Conservation (phyloP, 306 rosid genomes). For the Fagus sylvatica region DNA sequence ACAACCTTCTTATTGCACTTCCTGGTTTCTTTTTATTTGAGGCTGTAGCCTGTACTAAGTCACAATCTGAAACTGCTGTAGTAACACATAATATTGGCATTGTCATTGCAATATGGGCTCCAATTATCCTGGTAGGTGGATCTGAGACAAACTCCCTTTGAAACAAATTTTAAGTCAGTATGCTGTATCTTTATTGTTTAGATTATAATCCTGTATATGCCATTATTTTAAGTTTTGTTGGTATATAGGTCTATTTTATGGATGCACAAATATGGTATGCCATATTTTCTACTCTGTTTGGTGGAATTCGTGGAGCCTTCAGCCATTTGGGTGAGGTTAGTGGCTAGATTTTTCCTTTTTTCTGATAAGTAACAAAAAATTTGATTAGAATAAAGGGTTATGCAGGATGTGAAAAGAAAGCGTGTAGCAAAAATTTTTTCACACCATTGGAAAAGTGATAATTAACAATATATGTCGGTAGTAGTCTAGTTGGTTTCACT, state of each 20-base stretch:
- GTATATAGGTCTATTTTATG: constrained; percentile 86
- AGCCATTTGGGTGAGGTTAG: constrained; percentile 99
- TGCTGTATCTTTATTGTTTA: constrained; percentile 26
- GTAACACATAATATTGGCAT: constrained; percentile 59
- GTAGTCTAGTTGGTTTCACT: constrained; percentile 1
- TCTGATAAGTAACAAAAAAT: too few relatives aligned
- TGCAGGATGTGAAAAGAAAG: too few relatives aligned
- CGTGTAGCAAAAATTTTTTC: neutral
- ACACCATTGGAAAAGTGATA: neutral
- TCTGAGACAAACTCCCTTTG: constrained; percentile 11
- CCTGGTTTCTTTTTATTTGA: constrained; percentile 17
- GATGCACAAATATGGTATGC: constrained; percentile 99
- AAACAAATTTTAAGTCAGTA: constrained; percentile 12
- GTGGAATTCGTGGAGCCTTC: constrained; percentile 95
- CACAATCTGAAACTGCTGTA: constrained; percentile 37
- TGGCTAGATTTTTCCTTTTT: constrained; percentile 16
- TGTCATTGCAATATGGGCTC: constrained; percentile 91
- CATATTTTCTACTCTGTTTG: constrained; percentile 86
- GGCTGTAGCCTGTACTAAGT: constrained; percentile 27
- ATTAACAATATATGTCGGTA: neutral
- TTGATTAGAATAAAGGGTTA: too few relatives aligned
- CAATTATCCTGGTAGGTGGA: constrained; percentile 84
- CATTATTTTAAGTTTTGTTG: constrained; percentile 26
- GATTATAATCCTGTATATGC: constrained; percentile 13
- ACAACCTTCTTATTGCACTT: constrained; percentile 20